Base-by-base conservation (phyloP, 371 early-diverging fungal species). In the Circinella umbellata region DNA sequence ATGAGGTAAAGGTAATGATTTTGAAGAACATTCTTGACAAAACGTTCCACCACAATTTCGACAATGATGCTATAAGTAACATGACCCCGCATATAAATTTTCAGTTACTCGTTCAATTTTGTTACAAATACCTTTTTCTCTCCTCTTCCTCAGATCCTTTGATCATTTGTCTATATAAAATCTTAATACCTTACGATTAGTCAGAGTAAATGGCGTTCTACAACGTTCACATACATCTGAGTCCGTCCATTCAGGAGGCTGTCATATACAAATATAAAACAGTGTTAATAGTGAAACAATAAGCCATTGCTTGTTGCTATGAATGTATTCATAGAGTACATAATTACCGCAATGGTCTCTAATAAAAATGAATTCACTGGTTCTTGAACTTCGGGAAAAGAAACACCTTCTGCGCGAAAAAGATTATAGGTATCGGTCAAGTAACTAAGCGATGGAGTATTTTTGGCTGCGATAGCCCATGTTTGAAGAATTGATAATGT, bases 21-120 rank as follows among this genome's bases (percentile, higher is more conserved):
- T 95, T 38, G 94, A 90, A 7, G 97, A 96, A 76, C 98, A 98
- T 53, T 91, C 86, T 39, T 93, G 90, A 77, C 97, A 97, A 72
- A 92, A 98, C 6, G 95, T 95, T 49, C 91, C 84, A 10, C 98
- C 98, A 78, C 98, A 98, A 72, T 95, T 93, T 75, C 98, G 89
- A 74, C 98, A 98, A 78, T 98, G 98, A 80, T 98, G 98, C 86
- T 86, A 65, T 10, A 47, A 47, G 5, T 1, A 14, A 51, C 14
- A 15, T 17, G 51, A 51, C 15, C 27, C 27, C 15, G 2, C 9
- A 42, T 11, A 42, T 42, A 9, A 9, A 42, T 42, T 11, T 2
- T 42, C 42, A 42, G 11, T 42, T 1, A 6, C 6, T 15, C 51
- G 7, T 14, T 51, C 15, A 51, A 4, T 5, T 51, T n/a, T 51